phyloP scores from a whole-genome alignment of 345 rosid species.

The Boechera stricta region DNA sequence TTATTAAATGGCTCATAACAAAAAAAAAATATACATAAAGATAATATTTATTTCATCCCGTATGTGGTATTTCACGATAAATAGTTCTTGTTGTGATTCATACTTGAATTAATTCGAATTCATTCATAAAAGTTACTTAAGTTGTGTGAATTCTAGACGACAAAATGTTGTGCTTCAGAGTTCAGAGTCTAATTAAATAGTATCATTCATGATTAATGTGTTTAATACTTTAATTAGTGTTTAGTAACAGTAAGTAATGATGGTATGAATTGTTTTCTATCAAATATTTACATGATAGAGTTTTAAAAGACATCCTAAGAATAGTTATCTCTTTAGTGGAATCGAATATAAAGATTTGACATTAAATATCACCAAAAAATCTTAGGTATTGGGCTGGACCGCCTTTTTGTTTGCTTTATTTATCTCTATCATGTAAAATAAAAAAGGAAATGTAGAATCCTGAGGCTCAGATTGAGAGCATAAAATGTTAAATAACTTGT shows the following conservation, averaged over 20 bases:
- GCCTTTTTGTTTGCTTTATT: slow-evolving; percentile 17
- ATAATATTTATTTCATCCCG: not conserved
- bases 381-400: not conserved
- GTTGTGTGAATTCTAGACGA: not conserved
- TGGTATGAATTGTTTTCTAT: not conserved
- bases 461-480: slow-evolving; percentile 40
- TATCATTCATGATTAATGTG: slow-evolving; percentile 1
- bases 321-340: slow-evolving; percentile 27
- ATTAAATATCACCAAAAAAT: slow-evolving; percentile 7
- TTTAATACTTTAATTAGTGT: slow-evolving; percentile 7
- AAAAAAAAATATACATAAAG: no score
- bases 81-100: not conserved
- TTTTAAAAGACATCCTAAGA: slow-evolving; percentile 23
- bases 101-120: not conserved
- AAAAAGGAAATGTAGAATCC: not conserved
- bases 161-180: not conserved
- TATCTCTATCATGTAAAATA: not conserved
- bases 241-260: slow-evolving; percentile 22
- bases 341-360: slow-evolving; percentile 34
- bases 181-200: not conserved
- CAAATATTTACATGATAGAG: slow-evolving; percentile 11
- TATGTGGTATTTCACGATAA: not conserved
- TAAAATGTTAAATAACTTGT: slow-evolving; percentile 12
- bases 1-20: not conserved
- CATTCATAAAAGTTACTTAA: no score